Evolutionary conservation across 2,329 filamentous ascomycete species (phyloP).

Genomic region (Pezicula radicicola): DNA sequence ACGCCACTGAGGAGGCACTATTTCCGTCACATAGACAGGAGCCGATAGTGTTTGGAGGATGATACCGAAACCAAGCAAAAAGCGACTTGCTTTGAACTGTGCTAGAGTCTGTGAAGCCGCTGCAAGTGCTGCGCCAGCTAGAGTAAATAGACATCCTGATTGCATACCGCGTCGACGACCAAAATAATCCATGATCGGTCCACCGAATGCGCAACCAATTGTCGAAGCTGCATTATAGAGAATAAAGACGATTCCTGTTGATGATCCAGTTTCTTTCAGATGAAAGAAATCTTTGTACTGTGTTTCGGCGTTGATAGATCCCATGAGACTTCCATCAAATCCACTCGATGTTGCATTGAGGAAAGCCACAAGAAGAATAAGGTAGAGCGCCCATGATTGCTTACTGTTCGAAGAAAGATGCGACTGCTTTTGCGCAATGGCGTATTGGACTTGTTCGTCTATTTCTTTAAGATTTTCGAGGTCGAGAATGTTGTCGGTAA

Average conservation of each 20-base stretch:
- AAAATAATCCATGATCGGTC: conserved; percentile 15
- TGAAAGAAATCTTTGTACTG: conserved; percentile 32
- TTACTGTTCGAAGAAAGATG: conserved; percentile 8
- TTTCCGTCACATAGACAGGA: conserved; percentile 41
- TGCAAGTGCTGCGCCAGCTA: conserved; percentile 13
- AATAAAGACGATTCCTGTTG: conserved; percentile 18
- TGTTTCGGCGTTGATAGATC: conserved; percentile 41
- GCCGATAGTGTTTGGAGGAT: conserved; percentile 38
- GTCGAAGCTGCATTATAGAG: conserved; percentile 13
- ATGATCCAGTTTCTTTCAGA: conserved; percentile 10
- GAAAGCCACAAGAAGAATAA: conserved; percentile 12
- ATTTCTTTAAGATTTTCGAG: conserved; percentile 9
- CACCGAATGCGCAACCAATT: conserved; percentile 10
- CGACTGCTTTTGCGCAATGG: conserved; percentile 10
- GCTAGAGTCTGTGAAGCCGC: conserved; percentile 25
- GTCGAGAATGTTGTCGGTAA: conserved; percentile 2
- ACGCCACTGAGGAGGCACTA: conserved; percentile 39
- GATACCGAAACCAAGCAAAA: conserved; percentile 54
- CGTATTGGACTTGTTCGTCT: conserved; percentile 12
- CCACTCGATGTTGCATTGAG: conserved; percentile 32
- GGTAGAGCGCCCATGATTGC: conserved; percentile 7
- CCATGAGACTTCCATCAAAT: conserved; percentile 47
- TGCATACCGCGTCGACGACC: conserved; percentile 15
- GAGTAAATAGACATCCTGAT: conserved; percentile 11
- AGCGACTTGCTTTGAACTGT: conserved; percentile 47